phyloP scores from a whole-genome alignment of 2,329 filamentous ascomycete species.

The Sclerotinia borealis region DNA sequence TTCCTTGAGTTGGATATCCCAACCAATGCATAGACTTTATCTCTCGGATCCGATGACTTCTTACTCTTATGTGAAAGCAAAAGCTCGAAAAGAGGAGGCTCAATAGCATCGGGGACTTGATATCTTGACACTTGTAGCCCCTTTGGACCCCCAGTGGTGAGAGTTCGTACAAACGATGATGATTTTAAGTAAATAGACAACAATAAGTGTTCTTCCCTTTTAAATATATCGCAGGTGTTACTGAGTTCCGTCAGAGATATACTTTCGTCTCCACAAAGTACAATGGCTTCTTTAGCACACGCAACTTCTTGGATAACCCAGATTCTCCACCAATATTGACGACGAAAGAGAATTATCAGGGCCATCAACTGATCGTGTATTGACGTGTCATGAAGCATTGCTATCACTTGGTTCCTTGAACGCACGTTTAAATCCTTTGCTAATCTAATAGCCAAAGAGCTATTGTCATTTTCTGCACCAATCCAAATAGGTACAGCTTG shows the following conservation, averaged over 20 bases:
- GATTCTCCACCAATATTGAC: slow-evolving; percentile 37
- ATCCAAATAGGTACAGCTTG: slow-evolving; percentile 23
- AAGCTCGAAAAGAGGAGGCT: slow-evolving; percentile 25
- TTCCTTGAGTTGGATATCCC: slow-evolving; percentile 23
- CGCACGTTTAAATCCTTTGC: slow-evolving; percentile 18
- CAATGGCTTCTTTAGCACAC: slow-evolving; percentile 30
- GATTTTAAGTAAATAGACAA: slow-evolving; percentile 18
- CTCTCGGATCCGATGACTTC: slow-evolving; percentile 27
- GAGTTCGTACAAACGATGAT: slow-evolving; percentile 19
- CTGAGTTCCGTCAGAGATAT: slow-evolving; percentile 36
- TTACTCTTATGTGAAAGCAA: slow-evolving; percentile 28
- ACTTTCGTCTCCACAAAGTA: slow-evolving; percentile 35
- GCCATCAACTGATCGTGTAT: slow-evolving; percentile 25
- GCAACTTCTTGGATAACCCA: slow-evolving; percentile 42
- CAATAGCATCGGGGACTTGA: slow-evolving; percentile 9
- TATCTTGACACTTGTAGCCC: slow-evolving; percentile 24
- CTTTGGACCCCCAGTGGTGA: slow-evolving; percentile 22
- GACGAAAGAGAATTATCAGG: slow-evolving; percentile 34
- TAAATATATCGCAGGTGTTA: slow-evolving; percentile 20
- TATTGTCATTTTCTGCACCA: slow-evolving; percentile 14
- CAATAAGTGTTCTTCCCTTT: slow-evolving; percentile 15
- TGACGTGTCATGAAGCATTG: slow-evolving; percentile 15
- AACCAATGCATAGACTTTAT: slow-evolving; percentile 29
- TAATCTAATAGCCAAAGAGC: slow-evolving; percentile 17
- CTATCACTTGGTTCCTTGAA: slow-evolving; percentile 12